phyloP scores from a whole-genome alignment of 2,329 filamentous ascomycete genomes.

The Sporothrix phasma region DNA sequence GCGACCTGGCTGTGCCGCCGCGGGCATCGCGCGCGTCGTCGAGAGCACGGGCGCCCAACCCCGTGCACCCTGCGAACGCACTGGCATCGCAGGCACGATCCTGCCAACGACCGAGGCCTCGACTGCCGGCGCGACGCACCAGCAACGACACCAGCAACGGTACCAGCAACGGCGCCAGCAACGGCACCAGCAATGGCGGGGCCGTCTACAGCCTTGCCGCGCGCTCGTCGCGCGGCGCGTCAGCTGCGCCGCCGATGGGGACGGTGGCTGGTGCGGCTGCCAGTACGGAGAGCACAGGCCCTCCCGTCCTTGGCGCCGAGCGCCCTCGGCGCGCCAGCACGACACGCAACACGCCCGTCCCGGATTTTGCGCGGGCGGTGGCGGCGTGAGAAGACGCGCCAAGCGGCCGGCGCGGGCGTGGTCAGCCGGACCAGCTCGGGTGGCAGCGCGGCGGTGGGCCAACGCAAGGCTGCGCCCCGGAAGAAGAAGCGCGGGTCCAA shows the following conservation, averaged over 20 bases:
- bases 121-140: background rate
- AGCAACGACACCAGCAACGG: too few species aligned
- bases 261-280: too few species aligned
- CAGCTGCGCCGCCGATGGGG: slow-evolving; percentile 35
- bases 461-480: slow-evolving; percentile 57
- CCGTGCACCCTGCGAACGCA: background rate
- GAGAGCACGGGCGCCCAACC: slow-evolving; percentile 10
- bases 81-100: background rate
- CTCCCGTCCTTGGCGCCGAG: slow-evolving; percentile 36
- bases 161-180: too few species aligned
- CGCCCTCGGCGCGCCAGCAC: slow-evolving; percentile 47
- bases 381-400: slow-evolving; percentile 39
- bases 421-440: slow-evolving; percentile 54
- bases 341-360: slow-evolving; percentile 47
- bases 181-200: background rate
- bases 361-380: slow-evolving; percentile 31
- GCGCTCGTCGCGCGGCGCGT: slow-evolving; percentile 22
- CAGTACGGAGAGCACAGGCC: too few species aligned
- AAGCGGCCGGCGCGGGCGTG: slow-evolving; percentile 62
- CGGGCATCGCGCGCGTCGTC: slow-evolving; percentile 13
- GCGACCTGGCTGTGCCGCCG: background rate
- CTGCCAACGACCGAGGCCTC: background rate
- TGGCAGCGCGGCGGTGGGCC: slow-evolving; percentile 58
- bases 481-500: slow-evolving; percentile 50
- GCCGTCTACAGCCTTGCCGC: background rate